Percentiles rank a stretch among this genome's conserved stretches.
phyloP scores from a whole-genome alignment of 805 yeast genomes.

The Debaryomyces tyrocola region DNA sequence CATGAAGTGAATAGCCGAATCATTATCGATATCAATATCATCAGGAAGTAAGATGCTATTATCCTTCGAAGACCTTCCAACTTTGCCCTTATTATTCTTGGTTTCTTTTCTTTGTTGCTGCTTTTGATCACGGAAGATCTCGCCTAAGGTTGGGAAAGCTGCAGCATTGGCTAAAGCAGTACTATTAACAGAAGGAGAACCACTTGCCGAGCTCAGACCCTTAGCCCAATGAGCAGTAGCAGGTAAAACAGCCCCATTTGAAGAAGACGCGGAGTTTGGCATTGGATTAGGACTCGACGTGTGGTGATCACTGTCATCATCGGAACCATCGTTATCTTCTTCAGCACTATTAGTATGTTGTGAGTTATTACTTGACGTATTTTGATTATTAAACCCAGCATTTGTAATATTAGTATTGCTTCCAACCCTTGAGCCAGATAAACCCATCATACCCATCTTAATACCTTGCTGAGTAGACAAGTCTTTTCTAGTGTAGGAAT shows the following conservation, averaged over 20 bases:
- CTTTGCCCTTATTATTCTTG: conserved; percentile 25
- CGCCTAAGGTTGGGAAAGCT: conserved; percentile 62
- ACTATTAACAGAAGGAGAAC: conserved; percentile 37
- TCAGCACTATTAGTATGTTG: conserved; percentile 17
- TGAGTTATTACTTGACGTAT: conserved; percentile 16
- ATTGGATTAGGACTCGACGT: neutral
- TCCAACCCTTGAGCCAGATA: conserved; percentile 15
- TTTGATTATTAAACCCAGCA: conserved; percentile 19
- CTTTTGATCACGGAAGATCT: conserved; percentile 39
- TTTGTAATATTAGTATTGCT: conserved; percentile 19
- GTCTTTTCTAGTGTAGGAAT: conserved; percentile 88
- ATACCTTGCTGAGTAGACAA: conserved; percentile 73
- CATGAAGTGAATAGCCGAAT: conserved; percentile 46
- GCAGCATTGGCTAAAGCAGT: conserved; percentile 46
- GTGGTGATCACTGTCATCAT: conserved; percentile 16
- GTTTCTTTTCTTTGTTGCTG: conserved; percentile 26
- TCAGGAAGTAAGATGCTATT: conserved; percentile 40
- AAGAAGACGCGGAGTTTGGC: conserved; percentile 10
- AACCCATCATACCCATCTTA: conserved; percentile 51
- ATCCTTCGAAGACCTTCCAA: conserved; percentile 31
- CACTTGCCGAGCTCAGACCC: conserved; percentile 24
- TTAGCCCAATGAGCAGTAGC: conserved; percentile 69
- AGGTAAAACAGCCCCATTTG: conserved; percentile 56
- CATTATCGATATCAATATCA: conserved; percentile 49
- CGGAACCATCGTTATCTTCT: conserved; percentile 12